Conservation (phyloP, 2,329 filamentous ascomycete genomes). For the Aspergillus ruber region DNA sequence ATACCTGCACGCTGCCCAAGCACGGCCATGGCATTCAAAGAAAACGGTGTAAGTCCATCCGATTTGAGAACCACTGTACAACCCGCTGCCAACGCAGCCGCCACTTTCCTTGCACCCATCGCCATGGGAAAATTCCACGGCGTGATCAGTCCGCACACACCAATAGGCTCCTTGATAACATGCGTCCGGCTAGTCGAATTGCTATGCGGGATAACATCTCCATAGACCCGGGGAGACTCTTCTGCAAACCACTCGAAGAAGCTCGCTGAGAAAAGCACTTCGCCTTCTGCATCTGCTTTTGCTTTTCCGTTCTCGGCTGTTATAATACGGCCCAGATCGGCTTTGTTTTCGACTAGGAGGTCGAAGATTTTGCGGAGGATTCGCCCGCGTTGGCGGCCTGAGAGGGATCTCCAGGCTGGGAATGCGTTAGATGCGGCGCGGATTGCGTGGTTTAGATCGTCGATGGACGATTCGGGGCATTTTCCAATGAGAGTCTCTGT, state of each 20-base stretch:
- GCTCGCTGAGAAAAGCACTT: constrained; percentile 48
- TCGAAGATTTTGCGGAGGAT: constrained; percentile 59
- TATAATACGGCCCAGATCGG: constrained; percentile 56
- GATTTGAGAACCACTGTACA: constrained; percentile 88
- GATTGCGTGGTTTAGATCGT: constrained; percentile 73
- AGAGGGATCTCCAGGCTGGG: constrained; percentile 50
- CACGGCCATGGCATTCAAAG: constrained; percentile 74
- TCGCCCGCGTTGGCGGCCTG: constrained; percentile 50
- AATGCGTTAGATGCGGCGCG: constrained; percentile 65
- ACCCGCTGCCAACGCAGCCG: constrained; percentile 66
- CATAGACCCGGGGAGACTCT: constrained; percentile 50
- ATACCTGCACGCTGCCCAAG: constrained; percentile 77
- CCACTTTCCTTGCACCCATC: constrained; percentile 44
- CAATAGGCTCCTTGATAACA: constrained; percentile 57
- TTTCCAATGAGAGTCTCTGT: constrained; percentile 69
- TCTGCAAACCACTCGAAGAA: constrained; percentile 58
- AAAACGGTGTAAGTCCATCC: constrained; percentile 82
- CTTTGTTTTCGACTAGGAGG: constrained; percentile 54
- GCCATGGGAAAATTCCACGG: constrained; percentile 56
- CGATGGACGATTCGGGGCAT: constrained; percentile 67
- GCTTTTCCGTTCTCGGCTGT: constrained; percentile 63
- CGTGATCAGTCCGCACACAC: constrained; percentile 59
- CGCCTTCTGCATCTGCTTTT: constrained; percentile 50
- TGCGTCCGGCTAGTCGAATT: constrained; percentile 51
- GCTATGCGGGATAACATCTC: constrained; percentile 52